Conservation (phyloP, 2,329 filamentous ascomycete genomes). For the Penicillium sp. region DNA sequence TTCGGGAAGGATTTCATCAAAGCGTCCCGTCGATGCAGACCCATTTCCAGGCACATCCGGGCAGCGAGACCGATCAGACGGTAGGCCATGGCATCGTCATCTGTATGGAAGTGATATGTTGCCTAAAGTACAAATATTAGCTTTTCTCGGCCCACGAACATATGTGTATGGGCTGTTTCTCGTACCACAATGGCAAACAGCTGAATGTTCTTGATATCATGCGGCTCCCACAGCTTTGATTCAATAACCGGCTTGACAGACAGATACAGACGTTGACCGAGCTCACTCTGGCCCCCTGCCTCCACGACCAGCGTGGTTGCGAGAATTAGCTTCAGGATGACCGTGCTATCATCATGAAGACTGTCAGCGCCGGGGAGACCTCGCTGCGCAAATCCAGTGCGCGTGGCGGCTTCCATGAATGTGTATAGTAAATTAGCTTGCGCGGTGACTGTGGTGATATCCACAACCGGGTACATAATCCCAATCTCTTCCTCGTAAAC, state of each 20-base stretch:
- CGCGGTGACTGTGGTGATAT: slow-evolving; percentile 69
- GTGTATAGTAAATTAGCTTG: slow-evolving; percentile 71
- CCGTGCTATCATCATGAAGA: slow-evolving; percentile 65
- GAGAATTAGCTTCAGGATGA: slow-evolving; percentile 79
- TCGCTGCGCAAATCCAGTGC: slow-evolving; percentile 60
- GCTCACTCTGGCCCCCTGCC: slow-evolving; percentile 74
- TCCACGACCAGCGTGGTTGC: slow-evolving; percentile 77
- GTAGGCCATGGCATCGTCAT: slow-evolving; percentile 85
- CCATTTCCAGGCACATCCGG: slow-evolving; percentile 76
- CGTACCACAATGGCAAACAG: slow-evolving; percentile 55
- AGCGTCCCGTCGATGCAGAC: slow-evolving; percentile 77
- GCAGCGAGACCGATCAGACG: slow-evolving; percentile 81
- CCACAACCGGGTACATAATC: slow-evolving; percentile 85
- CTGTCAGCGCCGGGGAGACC: slow-evolving; percentile 58
- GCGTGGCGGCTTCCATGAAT: slow-evolving; percentile 69
- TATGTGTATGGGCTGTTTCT: neutral
- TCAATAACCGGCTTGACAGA: slow-evolving; percentile 74
- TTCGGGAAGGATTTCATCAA: slow-evolving; percentile 68
- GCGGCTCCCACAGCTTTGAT: slow-evolving; percentile 58
- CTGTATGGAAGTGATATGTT: slow-evolving; percentile 80
- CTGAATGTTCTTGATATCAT: slow-evolving; percentile 61
- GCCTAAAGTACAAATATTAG: slow-evolving; percentile 48
- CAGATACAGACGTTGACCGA: slow-evolving; percentile 72
- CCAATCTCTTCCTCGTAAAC: slow-evolving; percentile 89
- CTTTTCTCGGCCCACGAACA: neutral